Percentiles rank a stretch among this genome's conserved stretches.
These are phyloP conservation scores for Termitomyces sp. DNA, from an alignment of 768 basidiomycete genomes.

Conservation along the genomic window DNA sequence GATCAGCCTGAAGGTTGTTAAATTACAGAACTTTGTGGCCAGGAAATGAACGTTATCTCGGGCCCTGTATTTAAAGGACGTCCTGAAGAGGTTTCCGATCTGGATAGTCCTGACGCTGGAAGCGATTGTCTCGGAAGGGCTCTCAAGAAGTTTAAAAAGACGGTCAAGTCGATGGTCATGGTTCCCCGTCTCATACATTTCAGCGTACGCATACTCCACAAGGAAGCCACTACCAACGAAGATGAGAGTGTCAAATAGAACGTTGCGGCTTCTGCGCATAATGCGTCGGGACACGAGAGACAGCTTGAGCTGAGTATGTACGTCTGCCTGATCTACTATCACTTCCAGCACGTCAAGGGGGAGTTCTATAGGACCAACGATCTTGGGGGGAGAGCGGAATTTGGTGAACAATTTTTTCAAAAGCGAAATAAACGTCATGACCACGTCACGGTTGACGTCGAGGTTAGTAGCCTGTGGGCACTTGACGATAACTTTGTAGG, in stretches of 20 bases:
- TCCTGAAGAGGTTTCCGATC: background rate
- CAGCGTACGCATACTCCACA: too few species aligned
- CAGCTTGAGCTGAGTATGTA: background rate
- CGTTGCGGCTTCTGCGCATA: background rate
- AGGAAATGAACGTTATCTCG: background rate
- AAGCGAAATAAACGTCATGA: too few species aligned
- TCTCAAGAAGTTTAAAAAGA: background rate
- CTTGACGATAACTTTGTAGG: too few species aligned
- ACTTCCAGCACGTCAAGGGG: too few species aligned
- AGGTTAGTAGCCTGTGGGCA: too few species aligned
- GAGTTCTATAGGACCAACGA: too few species aligned
- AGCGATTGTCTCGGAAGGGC: background rate
- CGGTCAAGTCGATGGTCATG: background rate
- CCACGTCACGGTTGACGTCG: too few species aligned
- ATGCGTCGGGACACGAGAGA: background rate
- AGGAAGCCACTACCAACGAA: background rate
- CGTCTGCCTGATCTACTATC: background rate
- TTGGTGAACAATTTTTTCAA: too few species aligned
- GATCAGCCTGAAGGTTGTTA: background rate
- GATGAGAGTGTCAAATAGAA: background rate
- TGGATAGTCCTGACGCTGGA: background rate
- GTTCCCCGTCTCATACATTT: background rate
- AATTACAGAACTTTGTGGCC: background rate
- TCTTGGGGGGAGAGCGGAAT: too few species aligned
- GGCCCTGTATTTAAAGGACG: too few species aligned